Base-by-base conservation (phyloP, 73 alveolate species). In the Blepharisma stoltei region DNA sequence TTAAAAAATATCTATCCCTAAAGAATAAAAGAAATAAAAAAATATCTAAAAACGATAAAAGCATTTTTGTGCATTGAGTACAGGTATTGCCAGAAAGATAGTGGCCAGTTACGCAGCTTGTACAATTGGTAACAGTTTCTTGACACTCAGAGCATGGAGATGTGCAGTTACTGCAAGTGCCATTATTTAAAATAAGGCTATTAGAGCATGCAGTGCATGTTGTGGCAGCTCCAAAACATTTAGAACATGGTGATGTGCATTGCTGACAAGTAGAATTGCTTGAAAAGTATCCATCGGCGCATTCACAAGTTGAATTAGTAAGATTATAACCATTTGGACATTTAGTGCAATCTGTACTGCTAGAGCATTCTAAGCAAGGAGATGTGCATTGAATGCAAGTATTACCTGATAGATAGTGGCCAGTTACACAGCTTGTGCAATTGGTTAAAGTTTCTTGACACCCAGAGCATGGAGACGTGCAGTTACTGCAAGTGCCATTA, bases 321-420 rank as follows among this genome's bases (percentile, higher is more conserved):
- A 3, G 3, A 3, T 0, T 32, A 5, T 60, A 60, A 25, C 23
- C 46, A 14, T 14, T 9, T 20, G 23, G 14, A 25, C 73, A 60
- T 18, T n/a, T 0, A 8, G 6, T 14, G 45, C 73, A 60, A 20
- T 0, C 5, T 60, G 73, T 60, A 14, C 47, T 2, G 2, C 3
- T 60, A 8, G 37, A 9, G 5, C 73, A 60, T 60, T 60, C 73
- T 14, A 1, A 69, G 14, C 79, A 47, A n/a, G 55, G 21, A 18
- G 79, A 53, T 7, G 54, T 14, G 55, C 32, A 14, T 44, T 9
- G n/a, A 9, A 2, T 1, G 27, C 79, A 69, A 1, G 5, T n/a
- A n/a, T n/a, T 25, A 14, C 21, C 76, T 1, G 32, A 37, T 4
- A 69, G 5, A 69, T 23, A 69, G 27, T 44, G 5, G 14, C 79